Conservation (phyloP, 1,284 basidiomycete genomes). For the Marasmius sp. region DNA sequence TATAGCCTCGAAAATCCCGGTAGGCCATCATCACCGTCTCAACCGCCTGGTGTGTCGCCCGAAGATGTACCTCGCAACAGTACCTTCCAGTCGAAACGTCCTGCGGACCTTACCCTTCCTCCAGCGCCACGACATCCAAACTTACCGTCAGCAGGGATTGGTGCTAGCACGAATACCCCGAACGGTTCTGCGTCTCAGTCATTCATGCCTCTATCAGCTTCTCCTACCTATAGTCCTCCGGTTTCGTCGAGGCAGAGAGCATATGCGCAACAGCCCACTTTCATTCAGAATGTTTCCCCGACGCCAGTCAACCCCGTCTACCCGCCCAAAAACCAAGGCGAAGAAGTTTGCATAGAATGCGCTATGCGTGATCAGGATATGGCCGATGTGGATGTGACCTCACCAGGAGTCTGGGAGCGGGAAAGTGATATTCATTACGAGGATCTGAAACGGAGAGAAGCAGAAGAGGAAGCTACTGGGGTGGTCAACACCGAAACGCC, state of each 20-base stretch:
- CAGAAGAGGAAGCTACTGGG: slow-evolving; percentile 61
- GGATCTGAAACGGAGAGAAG: slow-evolving; percentile 77
- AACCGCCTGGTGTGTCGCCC: slow-evolving; percentile 30
- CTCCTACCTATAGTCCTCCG: slow-evolving; percentile 57
- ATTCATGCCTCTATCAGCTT: slow-evolving; percentile 55
- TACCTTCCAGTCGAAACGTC: slow-evolving; percentile 21
- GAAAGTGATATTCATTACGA: slow-evolving; percentile 84
- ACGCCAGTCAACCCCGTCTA: slow-evolving; percentile 61
- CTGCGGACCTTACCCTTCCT: slow-evolving; percentile 27
- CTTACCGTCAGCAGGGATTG: slow-evolving; percentile 38
- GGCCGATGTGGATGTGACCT: slow-evolving; percentile 90
- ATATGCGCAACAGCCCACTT: slow-evolving; percentile 73
- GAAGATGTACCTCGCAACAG: slow-evolving; percentile 5
- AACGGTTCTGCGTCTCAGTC: slow-evolving; percentile 6
- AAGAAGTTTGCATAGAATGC: slow-evolving; percentile 94
- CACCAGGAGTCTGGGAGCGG: slow-evolving; percentile 88
- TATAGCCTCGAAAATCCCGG: slow-evolving; percentile 47
- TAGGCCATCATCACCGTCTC: slow-evolving; percentile 27
- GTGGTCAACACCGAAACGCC: slow-evolving; percentile 44
- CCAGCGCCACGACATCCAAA: slow-evolving; percentile 46
- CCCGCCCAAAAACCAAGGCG: slow-evolving; percentile 49
- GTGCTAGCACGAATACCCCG: slow-evolving; percentile 30
- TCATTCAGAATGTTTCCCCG: slow-evolving; percentile 56
- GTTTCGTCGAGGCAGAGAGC: slow-evolving; percentile 66
- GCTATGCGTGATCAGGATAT: slow-evolving; percentile 99